Conservation (phyloP, 805 yeast genomes). For the Candida succiphila region DNA sequence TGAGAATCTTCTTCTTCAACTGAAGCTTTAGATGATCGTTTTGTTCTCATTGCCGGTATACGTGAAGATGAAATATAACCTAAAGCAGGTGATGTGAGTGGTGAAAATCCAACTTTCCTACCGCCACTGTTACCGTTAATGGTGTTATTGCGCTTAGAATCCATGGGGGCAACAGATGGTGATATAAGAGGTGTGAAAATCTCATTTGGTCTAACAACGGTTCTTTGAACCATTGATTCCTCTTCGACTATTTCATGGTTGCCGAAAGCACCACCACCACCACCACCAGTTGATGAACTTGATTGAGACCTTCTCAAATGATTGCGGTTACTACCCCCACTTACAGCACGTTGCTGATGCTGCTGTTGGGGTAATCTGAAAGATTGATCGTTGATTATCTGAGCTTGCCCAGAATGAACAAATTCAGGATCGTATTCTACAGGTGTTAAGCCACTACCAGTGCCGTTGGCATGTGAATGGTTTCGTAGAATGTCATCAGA, state of each 20-base stretch:
- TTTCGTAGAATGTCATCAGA: too few relatives aligned
- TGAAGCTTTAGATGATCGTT: constrained; percentile 12
- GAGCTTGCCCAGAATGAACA: too few relatives aligned
- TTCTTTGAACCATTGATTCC: not conserved
- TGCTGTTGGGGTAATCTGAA: too few relatives aligned
- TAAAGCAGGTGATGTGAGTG: constrained; percentile 63
- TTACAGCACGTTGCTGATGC: too few relatives aligned
- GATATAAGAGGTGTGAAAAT: constrained; percentile 70
- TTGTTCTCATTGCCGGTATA: constrained; percentile 16
- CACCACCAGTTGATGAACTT: not conserved
- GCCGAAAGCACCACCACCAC: constrained; percentile 5
- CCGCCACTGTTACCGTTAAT: constrained; percentile 2
- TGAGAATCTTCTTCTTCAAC: constrained; percentile 13
- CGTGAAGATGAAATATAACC: constrained; percentile 29
- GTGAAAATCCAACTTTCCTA: constrained; percentile 21
- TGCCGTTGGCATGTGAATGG: too few relatives aligned
- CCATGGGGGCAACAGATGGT: constrained; percentile 66
- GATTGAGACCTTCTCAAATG: too few relatives aligned
- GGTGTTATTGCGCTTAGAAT: constrained; percentile 13
- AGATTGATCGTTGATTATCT: too few relatives aligned
- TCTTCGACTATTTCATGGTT: constrained; percentile 1
- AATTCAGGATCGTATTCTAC: too few relatives aligned
- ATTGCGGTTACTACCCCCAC: too few relatives aligned
- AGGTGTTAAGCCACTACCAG: too few relatives aligned
- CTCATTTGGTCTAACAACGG: constrained; percentile 38